Evolutionary conservation across 768 basidiomycete genomes (phyloP).

Genomic region (Agaricus sinodeliciosus): DNA sequence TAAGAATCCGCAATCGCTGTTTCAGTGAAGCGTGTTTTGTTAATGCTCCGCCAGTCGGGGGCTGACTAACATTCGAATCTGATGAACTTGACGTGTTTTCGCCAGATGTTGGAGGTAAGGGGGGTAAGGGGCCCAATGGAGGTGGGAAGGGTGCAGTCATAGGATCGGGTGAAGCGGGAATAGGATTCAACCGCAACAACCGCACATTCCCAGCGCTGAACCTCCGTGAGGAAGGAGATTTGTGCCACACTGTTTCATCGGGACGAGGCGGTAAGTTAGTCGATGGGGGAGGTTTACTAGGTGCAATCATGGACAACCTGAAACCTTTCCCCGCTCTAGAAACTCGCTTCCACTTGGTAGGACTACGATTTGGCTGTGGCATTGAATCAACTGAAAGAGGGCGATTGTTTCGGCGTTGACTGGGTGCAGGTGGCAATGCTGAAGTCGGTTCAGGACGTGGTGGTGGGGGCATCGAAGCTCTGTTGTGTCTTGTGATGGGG

Average conservation of each 20-base stretch:
- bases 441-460: conserved; percentile 67
- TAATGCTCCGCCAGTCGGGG: conserved; percentile 6
- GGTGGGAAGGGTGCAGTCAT: conserved; percentile 32
- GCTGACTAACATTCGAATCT: conserved; percentile 3
- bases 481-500: conserved; percentile 32
- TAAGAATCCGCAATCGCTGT: conserved; percentile 62
- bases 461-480: conserved; percentile 63
- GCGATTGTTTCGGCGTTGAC: conserved; percentile 17
- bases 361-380: conserved; percentile 10
- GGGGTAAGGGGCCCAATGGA: conserved; percentile 38
- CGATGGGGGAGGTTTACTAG: conserved; percentile 53
- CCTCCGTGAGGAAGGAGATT: conserved; percentile 20
- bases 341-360: conserved; percentile 37
- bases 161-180: conserved; percentile 39
- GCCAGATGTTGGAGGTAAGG: conserved; percentile 22
- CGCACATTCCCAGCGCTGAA: conserved; percentile 24
- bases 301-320: conserved; percentile 53
- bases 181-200: conserved; percentile 26
- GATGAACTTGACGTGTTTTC: conserved; percentile 14
- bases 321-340: conserved; percentile 52
- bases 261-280: conserved; percentile 59
- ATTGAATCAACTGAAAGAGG: conserved; percentile 16
- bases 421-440: conserved; percentile 65
- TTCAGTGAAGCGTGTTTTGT: conserved; percentile 42
- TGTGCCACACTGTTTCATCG: conserved; percentile 38